phyloP scores from a whole-genome alignment of 176 grass and related monocot species.

The Musa troglodytarum region DNA sequence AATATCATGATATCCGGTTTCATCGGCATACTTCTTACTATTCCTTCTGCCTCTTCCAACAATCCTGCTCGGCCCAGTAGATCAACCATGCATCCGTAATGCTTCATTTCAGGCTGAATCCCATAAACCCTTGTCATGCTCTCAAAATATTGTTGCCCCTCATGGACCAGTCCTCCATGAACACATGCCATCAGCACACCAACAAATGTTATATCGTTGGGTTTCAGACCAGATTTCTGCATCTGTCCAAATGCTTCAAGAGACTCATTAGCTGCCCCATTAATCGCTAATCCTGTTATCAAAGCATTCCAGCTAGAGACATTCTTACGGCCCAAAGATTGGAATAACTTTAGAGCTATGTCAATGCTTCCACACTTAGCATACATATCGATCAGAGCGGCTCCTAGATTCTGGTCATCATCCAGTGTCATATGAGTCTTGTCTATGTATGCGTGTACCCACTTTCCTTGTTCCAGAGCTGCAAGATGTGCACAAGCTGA shows the following conservation, averaged over 20 bases:
- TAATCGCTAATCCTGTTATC: constrained; percentile 48
- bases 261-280: constrained; percentile 33
- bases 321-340: constrained; percentile 44
- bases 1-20: constrained; percentile 46
- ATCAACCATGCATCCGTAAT: constrained; percentile 79
- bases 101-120: constrained; percentile 43
- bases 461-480: constrained; percentile 49
- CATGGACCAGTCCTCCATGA: constrained; percentile 38
- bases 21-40: constrained; percentile 45
- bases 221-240: constrained; percentile 31
- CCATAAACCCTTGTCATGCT: constrained; percentile 37
- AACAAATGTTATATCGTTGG: constrained; percentile 41
- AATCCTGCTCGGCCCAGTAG: constrained; percentile 53
- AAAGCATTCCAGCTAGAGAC: constrained; percentile 66
- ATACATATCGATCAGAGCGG: constrained; percentile 67
- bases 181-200: constrained; percentile 58
- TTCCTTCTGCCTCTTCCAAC: constrained; percentile 56
- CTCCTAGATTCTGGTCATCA: constrained; percentile 59
- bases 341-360: constrained; percentile 34
- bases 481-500: constrained; percentile 54
- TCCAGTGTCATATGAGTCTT: constrained; percentile 50
- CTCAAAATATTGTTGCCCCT: constrained; percentile 48
- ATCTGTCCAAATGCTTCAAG: constrained; percentile 51
- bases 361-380: constrained; percentile 54
- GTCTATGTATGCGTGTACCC: constrained; percentile 54